A percentile compares a stretch with the other conserved stretches of the same genome.
Conservation (phyloP, 129 eudicot genomes). For the Pseudognaphalium luteoalbum region DNA sequence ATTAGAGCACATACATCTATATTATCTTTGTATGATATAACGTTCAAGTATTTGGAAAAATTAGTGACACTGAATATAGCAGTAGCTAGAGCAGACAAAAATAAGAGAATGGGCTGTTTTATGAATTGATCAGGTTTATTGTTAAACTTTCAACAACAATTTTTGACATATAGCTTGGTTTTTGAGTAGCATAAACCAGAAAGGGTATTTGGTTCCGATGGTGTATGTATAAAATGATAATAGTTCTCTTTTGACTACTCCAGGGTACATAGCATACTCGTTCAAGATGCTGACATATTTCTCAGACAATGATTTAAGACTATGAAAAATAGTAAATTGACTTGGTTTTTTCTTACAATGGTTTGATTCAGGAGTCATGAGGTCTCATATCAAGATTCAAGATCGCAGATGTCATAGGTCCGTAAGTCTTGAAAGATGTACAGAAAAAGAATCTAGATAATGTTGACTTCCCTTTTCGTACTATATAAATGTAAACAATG, state of each 20-base stretch:
- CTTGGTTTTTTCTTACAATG: background rate
- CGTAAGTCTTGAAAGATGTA: background rate
- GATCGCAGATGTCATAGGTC: background rate
- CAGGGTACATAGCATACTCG: slow-evolving; percentile 5
- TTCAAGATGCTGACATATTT: slow-evolving; percentile 1
- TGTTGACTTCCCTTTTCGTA: background rate
- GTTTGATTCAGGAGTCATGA: background rate
- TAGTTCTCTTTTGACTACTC: slow-evolving; percentile 11
- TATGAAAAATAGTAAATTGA: background rate
- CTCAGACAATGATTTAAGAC: background rate
- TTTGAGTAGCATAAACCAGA: too few relatives aligned
- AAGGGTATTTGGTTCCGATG: too few relatives aligned
- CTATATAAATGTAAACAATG: background rate
- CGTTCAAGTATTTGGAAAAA: too few relatives aligned
- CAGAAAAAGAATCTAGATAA: background rate
- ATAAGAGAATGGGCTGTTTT: too few relatives aligned
- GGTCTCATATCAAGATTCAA: background rate
- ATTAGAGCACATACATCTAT: background rate
- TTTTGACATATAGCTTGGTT: too few relatives aligned
- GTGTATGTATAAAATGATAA: background rate
- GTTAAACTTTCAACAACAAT: background rate
- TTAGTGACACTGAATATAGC: too few relatives aligned
- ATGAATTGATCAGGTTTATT: too few relatives aligned
- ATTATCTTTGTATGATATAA: too few relatives aligned
- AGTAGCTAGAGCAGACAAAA: too few relatives aligned